A percentile compares a stretch with the other conserved stretches of the same genome.
phyloP scores from a whole-genome alignment of 257 asterid species.

The Haberlea rhodopensis region DNA sequence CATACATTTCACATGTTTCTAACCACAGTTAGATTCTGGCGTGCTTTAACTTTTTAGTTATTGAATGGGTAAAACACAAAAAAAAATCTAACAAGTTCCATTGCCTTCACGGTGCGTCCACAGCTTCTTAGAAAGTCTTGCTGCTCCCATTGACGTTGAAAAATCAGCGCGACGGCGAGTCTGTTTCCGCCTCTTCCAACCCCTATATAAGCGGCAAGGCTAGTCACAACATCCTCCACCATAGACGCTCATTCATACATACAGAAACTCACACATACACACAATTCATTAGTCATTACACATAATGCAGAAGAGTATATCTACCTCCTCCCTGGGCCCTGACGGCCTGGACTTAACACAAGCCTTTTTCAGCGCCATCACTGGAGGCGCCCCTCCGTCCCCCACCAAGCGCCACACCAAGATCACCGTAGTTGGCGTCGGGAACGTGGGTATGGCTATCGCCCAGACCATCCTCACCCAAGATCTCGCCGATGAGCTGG shows the following conservation, averaged over 20 bases:
- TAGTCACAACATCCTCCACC: neutral
- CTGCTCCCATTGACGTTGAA: neutral
- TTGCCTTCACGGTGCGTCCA: no score
- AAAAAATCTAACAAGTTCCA: no score
- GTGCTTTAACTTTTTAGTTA: no score
- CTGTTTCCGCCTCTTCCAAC: neutral
- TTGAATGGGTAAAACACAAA: no score
- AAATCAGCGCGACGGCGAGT: neutral
- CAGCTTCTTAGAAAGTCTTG: no score
- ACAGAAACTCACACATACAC: neutral
- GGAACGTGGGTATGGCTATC: conserved; percentile 94
- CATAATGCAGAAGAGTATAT: conserved; percentile 50
- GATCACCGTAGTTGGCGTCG: conserved; percentile 79
- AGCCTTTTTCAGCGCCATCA: conserved; percentile 58
- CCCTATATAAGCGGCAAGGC: neutral
- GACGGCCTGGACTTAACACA: conserved; percentile 66
- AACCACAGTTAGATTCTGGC: no score
- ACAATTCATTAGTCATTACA: neutral
- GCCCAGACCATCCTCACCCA: conserved; percentile 92
- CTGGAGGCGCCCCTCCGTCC: conserved; percentile 40
- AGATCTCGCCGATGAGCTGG: conserved; percentile 72
- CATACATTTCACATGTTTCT: no score
- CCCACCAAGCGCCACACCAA: conserved; percentile 60
- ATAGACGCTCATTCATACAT: neutral
- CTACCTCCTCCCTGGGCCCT: conserved; percentile 67